phyloP scores from a whole-genome alignment of 108 stramenopile species.

The Pseudonitzschia multiseries region DNA sequence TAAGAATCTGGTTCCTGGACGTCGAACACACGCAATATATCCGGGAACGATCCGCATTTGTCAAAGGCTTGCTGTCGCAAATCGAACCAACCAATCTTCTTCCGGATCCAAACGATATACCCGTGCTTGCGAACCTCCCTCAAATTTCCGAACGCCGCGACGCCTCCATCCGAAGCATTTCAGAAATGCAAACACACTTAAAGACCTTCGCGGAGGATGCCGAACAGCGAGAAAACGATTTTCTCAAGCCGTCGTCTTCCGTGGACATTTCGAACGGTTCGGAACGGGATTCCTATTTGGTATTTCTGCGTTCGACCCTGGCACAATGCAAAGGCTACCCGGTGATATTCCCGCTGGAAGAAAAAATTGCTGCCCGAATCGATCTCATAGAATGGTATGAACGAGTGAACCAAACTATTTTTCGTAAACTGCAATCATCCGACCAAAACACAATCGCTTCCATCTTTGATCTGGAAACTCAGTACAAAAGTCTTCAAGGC shows the following conservation, averaged over 20 bases:
- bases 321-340: slow-evolving; percentile 42
- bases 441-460: not conserved
- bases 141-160: slow-evolving; percentile 7
- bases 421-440: not conserved
- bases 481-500: slow-evolving; percentile 17
- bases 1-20: slow-evolving; percentile 63
- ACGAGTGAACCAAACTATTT: slow-evolving; percentile 10
- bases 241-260: not conserved
- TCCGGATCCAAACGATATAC: not conserved
- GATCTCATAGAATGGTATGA: slow-evolving; percentile 64
- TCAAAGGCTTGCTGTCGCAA: slow-evolving; percentile 37
- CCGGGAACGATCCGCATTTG: slow-evolving; percentile 54
- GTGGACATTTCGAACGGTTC: not conserved
- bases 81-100: slow-evolving; percentile 9
- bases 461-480: not conserved
- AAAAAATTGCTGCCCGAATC: slow-evolving; percentile 52
- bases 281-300: not conserved
- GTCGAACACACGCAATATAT: slow-evolving; percentile 44
- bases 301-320: slow-evolving; percentile 6
- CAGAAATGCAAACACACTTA: not conserved
- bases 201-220: not conserved
- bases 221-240: slow-evolving; percentile 14
- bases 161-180: not conserved
- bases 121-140: not conserved
- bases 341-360: slow-evolving; percentile 64